Percentiles rank a stretch among this genome's conserved stretches.
Conservation (phyloP, 345 rosid species). For the Syzygium oleosum region DNA sequence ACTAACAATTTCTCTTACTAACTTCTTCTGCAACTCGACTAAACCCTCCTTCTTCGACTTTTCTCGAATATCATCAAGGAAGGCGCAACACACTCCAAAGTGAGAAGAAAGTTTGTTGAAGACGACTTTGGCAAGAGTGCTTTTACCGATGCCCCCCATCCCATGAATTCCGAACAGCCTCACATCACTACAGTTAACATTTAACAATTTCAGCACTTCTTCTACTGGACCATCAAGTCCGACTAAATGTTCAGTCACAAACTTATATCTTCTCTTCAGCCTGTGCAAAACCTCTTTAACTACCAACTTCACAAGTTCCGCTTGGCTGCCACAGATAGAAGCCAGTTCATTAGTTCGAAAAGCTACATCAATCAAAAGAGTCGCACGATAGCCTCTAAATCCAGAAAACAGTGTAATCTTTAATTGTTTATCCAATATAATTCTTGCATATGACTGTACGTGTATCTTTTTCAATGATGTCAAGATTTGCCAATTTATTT, state of each 20-base stretch:
- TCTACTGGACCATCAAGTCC: neutral
- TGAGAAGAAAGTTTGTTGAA: neutral
- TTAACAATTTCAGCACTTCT: neutral
- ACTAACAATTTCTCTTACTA: rapidly evolving
- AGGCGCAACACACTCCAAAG: constrained; percentile 10
- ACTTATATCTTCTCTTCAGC: neutral
- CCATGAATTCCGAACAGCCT: neutral
- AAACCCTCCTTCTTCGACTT: rapidly evolving
- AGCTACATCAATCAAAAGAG: too few relatives aligned
- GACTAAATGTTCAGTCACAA: neutral
- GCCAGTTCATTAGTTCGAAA: too few relatives aligned
- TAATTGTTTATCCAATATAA: too few relatives aligned
- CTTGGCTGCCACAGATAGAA: too few relatives aligned
- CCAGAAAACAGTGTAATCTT: too few relatives aligned
- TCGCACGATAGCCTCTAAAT: too few relatives aligned
- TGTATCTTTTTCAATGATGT: too few relatives aligned
- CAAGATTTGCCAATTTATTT: too few relatives aligned
- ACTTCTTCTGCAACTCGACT: neutral
- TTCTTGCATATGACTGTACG: too few relatives aligned
- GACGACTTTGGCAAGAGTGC: neutral
- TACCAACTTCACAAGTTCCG: too few relatives aligned
- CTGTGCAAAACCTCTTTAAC: neutral
- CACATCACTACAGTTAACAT: neutral
- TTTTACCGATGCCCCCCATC: neutral
- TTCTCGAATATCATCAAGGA: constrained; percentile 15